Percentiles rank a stretch among this genome's conserved stretches.
phyloP scores from a whole-genome alignment of 306 rosid species.

The Geum urbanum region DNA sequence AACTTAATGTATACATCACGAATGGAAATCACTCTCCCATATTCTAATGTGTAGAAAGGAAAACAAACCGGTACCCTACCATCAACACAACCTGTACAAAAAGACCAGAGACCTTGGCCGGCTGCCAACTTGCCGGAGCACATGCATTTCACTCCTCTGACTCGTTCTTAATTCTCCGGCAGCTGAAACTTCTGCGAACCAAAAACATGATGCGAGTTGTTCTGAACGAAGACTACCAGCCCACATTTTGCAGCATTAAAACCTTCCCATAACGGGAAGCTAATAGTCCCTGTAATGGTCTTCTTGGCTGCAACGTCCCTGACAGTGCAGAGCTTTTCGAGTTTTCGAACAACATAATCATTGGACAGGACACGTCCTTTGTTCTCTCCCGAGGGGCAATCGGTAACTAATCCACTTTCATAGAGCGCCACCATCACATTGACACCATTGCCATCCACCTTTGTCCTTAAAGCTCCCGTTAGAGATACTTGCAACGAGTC shows the following conservation, averaged over 20 bases:
- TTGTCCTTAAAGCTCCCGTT: slow-evolving; percentile 63
- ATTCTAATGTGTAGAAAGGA: too few relatives aligned
- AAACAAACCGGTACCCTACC: too few relatives aligned
- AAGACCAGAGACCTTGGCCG: slow-evolving; percentile 21
- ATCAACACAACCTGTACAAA: slow-evolving; percentile 36
- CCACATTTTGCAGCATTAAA: slow-evolving; percentile 69
- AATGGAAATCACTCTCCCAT: too few relatives aligned
- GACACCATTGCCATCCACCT: slow-evolving; percentile 59
- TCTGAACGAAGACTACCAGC: slow-evolving; percentile 55
- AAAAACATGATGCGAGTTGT: slow-evolving; percentile 53
- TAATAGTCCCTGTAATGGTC: slow-evolving; percentile 53
- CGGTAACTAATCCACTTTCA: slow-evolving; percentile 70
- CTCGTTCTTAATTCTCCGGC: slow-evolving; percentile 32
- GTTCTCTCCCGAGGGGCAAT: slow-evolving; percentile 80
- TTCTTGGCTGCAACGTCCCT: slow-evolving; percentile 65
- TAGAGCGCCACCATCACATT: slow-evolving; percentile 78
- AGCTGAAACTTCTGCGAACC: slow-evolving; percentile 66
- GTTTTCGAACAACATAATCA: slow-evolving; percentile 68
- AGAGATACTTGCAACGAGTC: slow-evolving; percentile 70
- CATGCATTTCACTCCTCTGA: not conserved
- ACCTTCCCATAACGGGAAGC: slow-evolving; percentile 69
- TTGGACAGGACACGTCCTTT: slow-evolving; percentile 79
- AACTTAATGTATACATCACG: too few relatives aligned
- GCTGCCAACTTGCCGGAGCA: not conserved
- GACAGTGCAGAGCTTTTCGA: slow-evolving; percentile 75